Evolutionary conservation across 345 rosid species (phyloP).

Genomic region (Carallia pectinifolia): DNA sequence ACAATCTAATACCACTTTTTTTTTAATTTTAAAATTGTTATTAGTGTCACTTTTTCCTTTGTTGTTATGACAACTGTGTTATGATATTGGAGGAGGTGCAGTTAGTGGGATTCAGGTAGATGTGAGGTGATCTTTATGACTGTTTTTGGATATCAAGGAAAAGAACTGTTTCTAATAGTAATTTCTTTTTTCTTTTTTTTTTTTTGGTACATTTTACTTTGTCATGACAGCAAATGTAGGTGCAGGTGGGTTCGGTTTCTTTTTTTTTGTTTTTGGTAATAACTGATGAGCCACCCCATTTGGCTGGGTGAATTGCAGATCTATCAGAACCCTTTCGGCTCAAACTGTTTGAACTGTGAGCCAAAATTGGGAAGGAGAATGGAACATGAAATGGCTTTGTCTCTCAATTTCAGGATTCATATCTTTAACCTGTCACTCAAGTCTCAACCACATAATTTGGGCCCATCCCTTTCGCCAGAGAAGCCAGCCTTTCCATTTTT

Average conservation of each 20-base stretch:
- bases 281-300: too few relatives aligned
- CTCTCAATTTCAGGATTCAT: too few relatives aligned
- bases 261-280: too few relatives aligned
- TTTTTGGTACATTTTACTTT: too few relatives aligned
- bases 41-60: background rate
- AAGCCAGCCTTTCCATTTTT: too few relatives aligned
- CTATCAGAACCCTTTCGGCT: background rate
- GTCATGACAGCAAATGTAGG: background rate
- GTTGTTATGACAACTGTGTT: constrained; percentile 5
- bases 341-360: background rate
- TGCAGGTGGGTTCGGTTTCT: background rate
- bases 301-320: background rate
- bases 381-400: background rate
- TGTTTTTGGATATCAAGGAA: background rate
- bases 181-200: too few relatives aligned
- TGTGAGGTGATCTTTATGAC: background rate
- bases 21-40: too few relatives aligned
- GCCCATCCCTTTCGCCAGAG: too few relatives aligned
- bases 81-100: background rate
- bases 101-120: background rate
- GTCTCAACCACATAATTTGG: too few relatives aligned
- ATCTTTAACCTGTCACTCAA: too few relatives aligned
- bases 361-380: background rate
- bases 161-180: too few relatives aligned
- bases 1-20: too few relatives aligned